A percentile compares a stretch with the other conserved stretches of the same genome.
phyloP scores from a whole-genome alignment of 2,329 filamentous ascomycete genomes.

The Pseudogymnoascus sp. region DNA sequence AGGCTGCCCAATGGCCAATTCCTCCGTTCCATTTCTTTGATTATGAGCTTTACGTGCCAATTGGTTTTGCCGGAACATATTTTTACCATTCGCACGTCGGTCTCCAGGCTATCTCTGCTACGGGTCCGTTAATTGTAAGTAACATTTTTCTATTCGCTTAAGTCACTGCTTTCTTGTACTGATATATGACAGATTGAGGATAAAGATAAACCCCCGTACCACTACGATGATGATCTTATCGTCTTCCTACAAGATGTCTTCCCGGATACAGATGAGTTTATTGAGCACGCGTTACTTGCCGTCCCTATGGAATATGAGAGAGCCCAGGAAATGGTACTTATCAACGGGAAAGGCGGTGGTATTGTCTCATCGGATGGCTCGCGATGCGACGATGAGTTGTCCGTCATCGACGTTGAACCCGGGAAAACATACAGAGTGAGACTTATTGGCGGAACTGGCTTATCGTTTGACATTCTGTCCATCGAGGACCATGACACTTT shows the following conservation, averaged over 20 bases:
- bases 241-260: constrained; percentile 52
- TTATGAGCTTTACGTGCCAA: constrained; percentile 42
- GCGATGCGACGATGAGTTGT: constrained; percentile 24
- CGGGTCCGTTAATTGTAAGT: constrained; percentile 42
- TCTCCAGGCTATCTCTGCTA: constrained; percentile 42
- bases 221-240: constrained; percentile 55
- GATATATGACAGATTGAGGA: constrained; percentile 23
- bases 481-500: constrained; percentile 51
- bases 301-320: constrained; percentile 51
- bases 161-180: not conserved
- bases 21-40: constrained; percentile 47
- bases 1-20: constrained; percentile 48
- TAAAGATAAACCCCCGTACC: constrained; percentile 38
- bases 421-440: constrained; percentile 55
- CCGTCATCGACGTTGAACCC: constrained; percentile 51
- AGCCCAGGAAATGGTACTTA: constrained; percentile 48
- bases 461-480: constrained; percentile 47
- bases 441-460: constrained; percentile 49
- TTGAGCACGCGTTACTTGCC: constrained; percentile 43
- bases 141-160: not conserved
- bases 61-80: constrained; percentile 43
- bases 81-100: constrained; percentile 51
- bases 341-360: constrained; percentile 45
- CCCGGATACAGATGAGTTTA: constrained; percentile 42
- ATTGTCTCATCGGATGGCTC: constrained; percentile 23